Evolutionary conservation across 139 green algal species (phyloP).

Genomic region (Chloropicon primus): DNA sequence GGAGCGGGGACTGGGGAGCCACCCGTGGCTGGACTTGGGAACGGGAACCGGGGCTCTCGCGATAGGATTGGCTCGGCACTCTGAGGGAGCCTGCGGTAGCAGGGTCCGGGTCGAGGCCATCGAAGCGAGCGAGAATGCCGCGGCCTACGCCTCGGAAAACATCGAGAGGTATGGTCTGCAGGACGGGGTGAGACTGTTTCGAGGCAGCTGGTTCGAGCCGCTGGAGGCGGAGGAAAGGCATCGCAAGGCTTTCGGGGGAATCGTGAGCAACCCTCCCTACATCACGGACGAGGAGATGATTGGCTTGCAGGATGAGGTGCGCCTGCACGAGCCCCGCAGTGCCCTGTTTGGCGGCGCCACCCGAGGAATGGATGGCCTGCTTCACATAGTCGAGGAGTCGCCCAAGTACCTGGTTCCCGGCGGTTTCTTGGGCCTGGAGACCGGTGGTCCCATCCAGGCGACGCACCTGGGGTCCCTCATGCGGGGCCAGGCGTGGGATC

Average conservation of each 20-base stretch:
- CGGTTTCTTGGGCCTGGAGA: conserved; percentile 55
- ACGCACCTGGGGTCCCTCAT: neutral
- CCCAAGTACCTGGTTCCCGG: conserved; percentile 26
- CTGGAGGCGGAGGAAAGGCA: conserved; percentile 17
- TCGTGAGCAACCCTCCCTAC: conserved; percentile 90
- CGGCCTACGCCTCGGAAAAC: conserved; percentile 1
- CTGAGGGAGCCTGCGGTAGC: conserved; percentile 18
- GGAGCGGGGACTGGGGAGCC: neutral
- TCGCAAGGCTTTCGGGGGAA: conserved; percentile 43
- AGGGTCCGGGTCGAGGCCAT: conserved; percentile 11
- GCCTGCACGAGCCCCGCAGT: conserved; percentile 57
- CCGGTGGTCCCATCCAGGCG: neutral
- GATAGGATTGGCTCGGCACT: conserved; percentile 38
- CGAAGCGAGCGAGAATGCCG: conserved; percentile 11
- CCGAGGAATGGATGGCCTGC: conserved; percentile 41
- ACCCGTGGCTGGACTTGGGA: conserved; percentile 70
- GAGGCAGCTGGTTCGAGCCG: conserved; percentile 58
- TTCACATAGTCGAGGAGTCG: conserved; percentile 29
- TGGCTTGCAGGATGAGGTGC: conserved; percentile 50
- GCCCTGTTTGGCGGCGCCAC: conserved; percentile 68
- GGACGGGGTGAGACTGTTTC: conserved; percentile 20
- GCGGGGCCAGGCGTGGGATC: neutral
- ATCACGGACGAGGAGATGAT: conserved; percentile 50
- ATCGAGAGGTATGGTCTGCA: neutral
- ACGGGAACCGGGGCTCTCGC: conserved; percentile 82